Evolutionary conservation across 768 basidiomycete genomes (phyloP).

Genomic region (Calocybe gangraenosa): DNA sequence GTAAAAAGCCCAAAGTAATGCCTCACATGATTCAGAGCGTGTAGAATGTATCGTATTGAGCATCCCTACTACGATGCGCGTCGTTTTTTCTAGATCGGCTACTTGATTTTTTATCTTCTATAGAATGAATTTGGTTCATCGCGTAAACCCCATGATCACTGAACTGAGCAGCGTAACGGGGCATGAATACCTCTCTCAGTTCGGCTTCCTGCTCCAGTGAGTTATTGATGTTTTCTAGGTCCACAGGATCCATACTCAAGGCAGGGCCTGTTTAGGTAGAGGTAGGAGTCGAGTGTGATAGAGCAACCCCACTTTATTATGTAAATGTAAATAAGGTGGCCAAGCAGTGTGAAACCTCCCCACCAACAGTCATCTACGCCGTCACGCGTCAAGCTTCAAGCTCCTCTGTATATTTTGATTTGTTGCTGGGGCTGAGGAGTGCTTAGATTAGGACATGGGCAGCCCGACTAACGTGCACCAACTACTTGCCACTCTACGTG

Average conservation of each 20-base stretch:
- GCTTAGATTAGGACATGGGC: slow-evolving; percentile 2
- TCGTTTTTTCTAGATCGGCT: slow-evolving; percentile 69
- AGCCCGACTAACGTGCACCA: slow-evolving; percentile 34
- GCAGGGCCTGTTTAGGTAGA: too few species aligned
- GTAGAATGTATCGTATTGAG: slow-evolving; percentile 82
- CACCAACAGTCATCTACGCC: too few species aligned
- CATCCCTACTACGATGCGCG: slow-evolving; percentile 66
- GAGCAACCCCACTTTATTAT: too few species aligned
- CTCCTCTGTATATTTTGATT: too few species aligned
- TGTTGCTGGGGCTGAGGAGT: too few species aligned
- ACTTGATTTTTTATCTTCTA: slow-evolving; percentile 67
- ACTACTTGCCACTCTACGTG: slow-evolving; percentile 53
- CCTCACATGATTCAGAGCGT: slow-evolving; percentile 51
- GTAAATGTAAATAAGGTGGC: too few species aligned
- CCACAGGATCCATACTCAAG: slow-evolving; percentile 46
- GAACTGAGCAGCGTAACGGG: slow-evolving; percentile 7
- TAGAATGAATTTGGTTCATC: slow-evolving; percentile 8
- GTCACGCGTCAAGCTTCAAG: too few species aligned
- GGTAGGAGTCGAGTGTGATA: too few species aligned
- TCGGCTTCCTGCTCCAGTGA: slow-evolving; percentile 62
- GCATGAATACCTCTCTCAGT: slow-evolving; percentile 51
- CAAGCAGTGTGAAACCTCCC: too few species aligned
- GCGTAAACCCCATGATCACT: not conserved
- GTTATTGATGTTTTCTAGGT: slow-evolving; percentile 53
- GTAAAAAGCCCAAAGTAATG: not conserved